A percentile compares a stretch with the other conserved stretches of the same genome.
Conservation (phyloP, 2,329 filamentous ascomycete genomes). For the Lecanicillium sp. region DNA sequence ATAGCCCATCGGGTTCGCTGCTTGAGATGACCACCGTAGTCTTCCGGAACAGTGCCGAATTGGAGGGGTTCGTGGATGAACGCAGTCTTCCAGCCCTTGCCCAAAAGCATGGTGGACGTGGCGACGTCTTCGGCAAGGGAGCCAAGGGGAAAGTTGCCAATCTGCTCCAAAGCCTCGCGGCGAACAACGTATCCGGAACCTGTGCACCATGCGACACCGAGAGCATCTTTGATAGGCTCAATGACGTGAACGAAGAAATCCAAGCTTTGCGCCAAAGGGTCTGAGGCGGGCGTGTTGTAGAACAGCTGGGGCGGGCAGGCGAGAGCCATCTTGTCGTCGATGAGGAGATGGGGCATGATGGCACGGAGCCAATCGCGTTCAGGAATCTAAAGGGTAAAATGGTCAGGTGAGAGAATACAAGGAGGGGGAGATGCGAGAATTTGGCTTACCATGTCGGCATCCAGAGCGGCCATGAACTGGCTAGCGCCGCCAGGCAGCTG, state of each 20-base stretch:
- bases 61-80: conserved; percentile 53
- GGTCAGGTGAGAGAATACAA: neutral
- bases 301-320: conserved; percentile 56
- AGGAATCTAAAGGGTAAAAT: conserved; percentile 38
- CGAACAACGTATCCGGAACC: conserved; percentile 55
- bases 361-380: conserved; percentile 53
- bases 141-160: conserved; percentile 54
- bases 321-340: conserved; percentile 48
- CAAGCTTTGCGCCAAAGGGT: conserved; percentile 50
- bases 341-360: conserved; percentile 50
- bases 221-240: conserved; percentile 41
- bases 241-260: conserved; percentile 50
- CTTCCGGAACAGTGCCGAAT: conserved; percentile 51
- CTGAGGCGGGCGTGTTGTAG: conserved; percentile 52
- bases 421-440: neutral
- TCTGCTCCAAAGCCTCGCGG: conserved; percentile 50
- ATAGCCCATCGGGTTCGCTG: conserved; percentile 50
- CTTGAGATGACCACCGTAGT: conserved; percentile 46
- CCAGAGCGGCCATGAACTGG: conserved; percentile 54
- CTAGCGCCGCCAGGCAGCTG: conserved; percentile 46
- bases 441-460: conserved; percentile 52
- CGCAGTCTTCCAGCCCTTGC: conserved; percentile 54
- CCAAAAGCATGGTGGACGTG: conserved; percentile 51
- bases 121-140: conserved; percentile 54
- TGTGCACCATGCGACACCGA: conserved; percentile 55